A percentile compares a stretch with the other conserved stretches of the same genome.
Conservation (phyloP, 768 basidiomycete genomes). For the Suillus plorans region DNA sequence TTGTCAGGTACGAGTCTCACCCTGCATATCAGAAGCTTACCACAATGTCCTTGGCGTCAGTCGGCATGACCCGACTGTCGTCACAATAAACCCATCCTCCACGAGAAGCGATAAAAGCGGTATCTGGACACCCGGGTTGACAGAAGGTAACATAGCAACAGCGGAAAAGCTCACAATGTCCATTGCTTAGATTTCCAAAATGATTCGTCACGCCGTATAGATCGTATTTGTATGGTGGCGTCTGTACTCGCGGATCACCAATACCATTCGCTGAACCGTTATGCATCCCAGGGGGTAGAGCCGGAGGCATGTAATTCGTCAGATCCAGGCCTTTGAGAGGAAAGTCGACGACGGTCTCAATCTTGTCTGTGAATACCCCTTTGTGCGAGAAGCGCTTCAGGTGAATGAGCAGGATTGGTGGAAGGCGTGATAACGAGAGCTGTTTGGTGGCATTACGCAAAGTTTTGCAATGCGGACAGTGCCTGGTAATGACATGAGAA, state of each 20-base stretch:
- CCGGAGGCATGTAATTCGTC: constrained; percentile 84
- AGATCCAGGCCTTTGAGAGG: constrained; percentile 63
- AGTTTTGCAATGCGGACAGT: constrained; percentile 91
- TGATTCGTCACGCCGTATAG: constrained; percentile 96
- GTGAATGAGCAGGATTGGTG: constrained; percentile 89
- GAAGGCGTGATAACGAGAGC: constrained; percentile 87
- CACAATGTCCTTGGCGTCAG: constrained; percentile 78
- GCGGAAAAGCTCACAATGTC: constrained; percentile 73
- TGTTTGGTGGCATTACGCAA: constrained; percentile 85
- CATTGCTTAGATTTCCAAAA: constrained; percentile 89
- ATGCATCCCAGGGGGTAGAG: constrained; percentile 64
- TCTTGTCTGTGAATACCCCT: constrained; percentile 92
- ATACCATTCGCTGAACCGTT: constrained; percentile 44
- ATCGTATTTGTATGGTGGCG: constrained; percentile 92
- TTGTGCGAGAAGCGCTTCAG: constrained; percentile 91
- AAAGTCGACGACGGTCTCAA: constrained; percentile 93
- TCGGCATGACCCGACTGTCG: constrained; percentile 80
- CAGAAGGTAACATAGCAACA: neutral
- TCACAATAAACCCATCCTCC: constrained; percentile 94
- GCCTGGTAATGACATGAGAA: constrained; percentile 49
- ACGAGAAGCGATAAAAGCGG: constrained; percentile 84
- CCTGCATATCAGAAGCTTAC: constrained; percentile 43
- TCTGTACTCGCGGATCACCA: constrained; percentile 71
- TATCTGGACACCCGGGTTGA: constrained; percentile 53
- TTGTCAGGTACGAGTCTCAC: constrained; percentile 26